Conservation (phyloP, 2,329 filamentous ascomycete genomes). For the Cadophora sp. region DNA sequence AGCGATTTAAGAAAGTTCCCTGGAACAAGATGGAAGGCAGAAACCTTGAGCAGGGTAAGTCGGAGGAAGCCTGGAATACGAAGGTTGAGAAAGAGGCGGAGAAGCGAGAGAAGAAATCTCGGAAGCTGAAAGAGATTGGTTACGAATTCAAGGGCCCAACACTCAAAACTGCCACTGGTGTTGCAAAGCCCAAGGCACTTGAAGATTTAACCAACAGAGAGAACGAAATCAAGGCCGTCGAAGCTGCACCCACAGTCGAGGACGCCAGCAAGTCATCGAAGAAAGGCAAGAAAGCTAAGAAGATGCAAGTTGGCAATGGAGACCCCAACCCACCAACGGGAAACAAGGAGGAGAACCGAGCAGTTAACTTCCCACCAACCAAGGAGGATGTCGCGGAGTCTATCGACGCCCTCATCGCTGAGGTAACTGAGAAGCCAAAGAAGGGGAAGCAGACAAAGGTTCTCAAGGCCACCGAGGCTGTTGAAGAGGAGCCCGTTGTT, state of each 20-base stretch:
- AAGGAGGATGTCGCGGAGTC: slow-evolving; percentile 25
- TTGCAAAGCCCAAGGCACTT: slow-evolving; percentile 47
- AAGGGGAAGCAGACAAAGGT: slow-evolving; percentile 38
- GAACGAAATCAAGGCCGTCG: slow-evolving; percentile 42
- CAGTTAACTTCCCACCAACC: not conserved
- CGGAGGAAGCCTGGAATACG: slow-evolving; percentile 79
- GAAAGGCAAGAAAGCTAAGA: slow-evolving; percentile 41
- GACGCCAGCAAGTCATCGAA: slow-evolving; percentile 40
- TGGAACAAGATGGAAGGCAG: slow-evolving; percentile 86
- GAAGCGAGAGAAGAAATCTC: slow-evolving; percentile 70
- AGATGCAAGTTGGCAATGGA: not conserved
- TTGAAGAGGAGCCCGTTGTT: slow-evolving; percentile 18
- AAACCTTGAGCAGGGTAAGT: slow-evolving; percentile 74
- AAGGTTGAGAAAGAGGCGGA: slow-evolving; percentile 76
- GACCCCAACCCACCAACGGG: not conserved
- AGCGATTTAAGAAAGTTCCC: slow-evolving; percentile 86
- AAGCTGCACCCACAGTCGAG: slow-evolving; percentile 35
- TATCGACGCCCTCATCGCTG: slow-evolving; percentile 14
- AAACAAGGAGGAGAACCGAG: slow-evolving; percentile 7
- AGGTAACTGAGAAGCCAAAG: slow-evolving; percentile 26
- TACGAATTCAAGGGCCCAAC: slow-evolving; percentile 82
- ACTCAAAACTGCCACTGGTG: slow-evolving; percentile 68
- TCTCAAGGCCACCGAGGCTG: slow-evolving; percentile 19
- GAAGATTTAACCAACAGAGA: slow-evolving; percentile 36
- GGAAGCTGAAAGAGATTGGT: slow-evolving; percentile 79